Base-by-base conservation (phyloP, 2,329 filamentous ascomycete genomes). In the Beauveria varroae region DNA sequence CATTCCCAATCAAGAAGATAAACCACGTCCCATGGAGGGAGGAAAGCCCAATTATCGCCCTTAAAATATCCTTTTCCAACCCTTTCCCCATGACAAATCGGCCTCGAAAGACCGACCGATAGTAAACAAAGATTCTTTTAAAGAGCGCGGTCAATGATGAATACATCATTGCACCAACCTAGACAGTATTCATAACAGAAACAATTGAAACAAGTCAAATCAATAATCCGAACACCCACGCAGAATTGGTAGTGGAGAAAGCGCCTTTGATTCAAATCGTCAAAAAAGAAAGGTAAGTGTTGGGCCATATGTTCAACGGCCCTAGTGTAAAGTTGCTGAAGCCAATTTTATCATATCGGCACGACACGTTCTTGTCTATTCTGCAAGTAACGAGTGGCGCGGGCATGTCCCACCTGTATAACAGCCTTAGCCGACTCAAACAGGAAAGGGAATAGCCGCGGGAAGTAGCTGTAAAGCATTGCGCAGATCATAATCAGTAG, bases 391-490 rank as follows among this genome's bases (percentile, higher is more conserved):
- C 73, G 67, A 34, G 63, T 61, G 7, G 63, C 63, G 22, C 64
- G 63, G 44, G 57, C 61, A 16, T 66, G 65, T 54, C 70, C 70
- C 44, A 67, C 68, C 44, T 72, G 69, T 18, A 68, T 65, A 43
- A 75, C 64, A 18, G 73, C 70, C 34, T 70, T 71, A 37, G 68
- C 64, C 37, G 74, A 74, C 28, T 71, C 68, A 67, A 68, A 75
- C 6, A 70, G 63, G 43, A 75, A 71, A 4, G 70, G 67, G 58
- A 76, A 75, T 8, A 81, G 75, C 57, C 79, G 76, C 1, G 83
- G 82, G 37, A 83, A 75, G 55, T 78, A 77, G 67, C 75, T 80
- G 68, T 79, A 81, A 26, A 81, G 70, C 76, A 81, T 79, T 41
- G 78, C 77, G 64, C 75, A 76, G 54, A 81, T 67, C 69, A 82